Evolutionary conservation across 495 filamentous ascomycete genomes (phyloP).

Genomic region (Copromyces sp.): DNA sequence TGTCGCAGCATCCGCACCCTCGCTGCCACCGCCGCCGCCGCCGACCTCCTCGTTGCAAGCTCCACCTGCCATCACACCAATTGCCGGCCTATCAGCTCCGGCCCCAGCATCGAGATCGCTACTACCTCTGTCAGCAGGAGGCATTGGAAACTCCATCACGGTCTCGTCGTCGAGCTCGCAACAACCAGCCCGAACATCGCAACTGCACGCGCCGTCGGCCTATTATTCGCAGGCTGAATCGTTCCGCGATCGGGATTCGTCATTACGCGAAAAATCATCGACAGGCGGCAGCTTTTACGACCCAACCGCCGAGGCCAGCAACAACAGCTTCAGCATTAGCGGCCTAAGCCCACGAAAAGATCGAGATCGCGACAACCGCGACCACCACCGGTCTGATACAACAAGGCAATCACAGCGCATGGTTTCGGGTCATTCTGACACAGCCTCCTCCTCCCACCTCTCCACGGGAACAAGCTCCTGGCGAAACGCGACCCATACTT

Average conservation of each 20-base stretch:
- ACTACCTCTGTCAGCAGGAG: not conserved
- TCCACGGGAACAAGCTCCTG: constrained; percentile 9
- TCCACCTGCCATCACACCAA: constrained; percentile 15
- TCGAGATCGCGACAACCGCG: not conserved
- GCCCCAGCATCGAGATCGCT: constrained; percentile 2
- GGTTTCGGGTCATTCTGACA: constrained; percentile 25
- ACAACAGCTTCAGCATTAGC: constrained; percentile 14
- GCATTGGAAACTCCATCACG: not conserved
- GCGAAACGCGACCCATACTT: constrained; percentile 23
- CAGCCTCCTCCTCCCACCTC: constrained; percentile 10
- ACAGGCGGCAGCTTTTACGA: constrained; percentile 43
- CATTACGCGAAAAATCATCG: constrained; percentile 31
- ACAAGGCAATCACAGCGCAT: constrained; percentile 18
- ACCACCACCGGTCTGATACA: not conserved
- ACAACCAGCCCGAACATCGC: constrained; percentile 14
- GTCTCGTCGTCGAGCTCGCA: constrained; percentile 11
- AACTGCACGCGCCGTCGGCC: constrained; percentile 24
- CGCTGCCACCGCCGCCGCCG: constrained; percentile 1
- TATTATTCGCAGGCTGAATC: constrained; percentile 17
- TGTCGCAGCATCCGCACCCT: constrained; percentile 14
- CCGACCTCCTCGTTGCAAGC: constrained; percentile 18
- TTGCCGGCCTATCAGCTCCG: constrained; percentile 1
- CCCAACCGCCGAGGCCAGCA: constrained; percentile 41
- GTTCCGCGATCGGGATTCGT: constrained; percentile 20
- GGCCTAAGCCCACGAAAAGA: not conserved